phyloP scores from a whole-genome alignment of 768 basidiomycete species.

The Russula sp. region DNA sequence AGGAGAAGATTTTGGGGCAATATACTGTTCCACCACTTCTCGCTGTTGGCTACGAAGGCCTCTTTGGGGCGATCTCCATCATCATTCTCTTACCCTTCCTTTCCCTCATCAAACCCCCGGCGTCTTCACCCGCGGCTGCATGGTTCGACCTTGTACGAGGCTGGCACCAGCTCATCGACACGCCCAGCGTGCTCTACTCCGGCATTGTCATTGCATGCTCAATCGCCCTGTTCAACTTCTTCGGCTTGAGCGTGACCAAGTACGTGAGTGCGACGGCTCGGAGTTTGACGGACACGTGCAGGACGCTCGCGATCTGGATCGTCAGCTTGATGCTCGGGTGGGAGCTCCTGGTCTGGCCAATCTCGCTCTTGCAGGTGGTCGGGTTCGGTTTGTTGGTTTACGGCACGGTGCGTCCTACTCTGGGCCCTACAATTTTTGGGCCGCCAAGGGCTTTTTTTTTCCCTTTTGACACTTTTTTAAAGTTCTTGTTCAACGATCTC shows the following conservation, averaged over 20 bases:
- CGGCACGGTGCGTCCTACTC: conserved; percentile 60
- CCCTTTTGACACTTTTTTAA: conserved; percentile 18
- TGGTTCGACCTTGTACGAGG: conserved; percentile 87
- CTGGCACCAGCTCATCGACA: conserved; percentile 81
- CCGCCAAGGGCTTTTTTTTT: background rate
- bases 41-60: conserved; percentile 91
- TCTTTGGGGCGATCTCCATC: conserved; percentile 83
- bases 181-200: conserved; percentile 48
- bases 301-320: conserved; percentile 95
- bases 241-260: conserved; percentile 86
- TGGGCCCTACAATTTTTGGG: background rate
- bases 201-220: conserved; percentile 44
- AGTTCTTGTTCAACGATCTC: conserved; percentile 91
- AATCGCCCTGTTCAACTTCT: conserved; percentile 58
- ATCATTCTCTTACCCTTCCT: conserved; percentile 75
- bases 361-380: conserved; percentile 72
- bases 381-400: conserved; percentile 90
- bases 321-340: conserved; percentile 85
- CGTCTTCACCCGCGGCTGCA: conserved; percentile 50
- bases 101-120: conserved; percentile 58
- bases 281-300: conserved; percentile 88
- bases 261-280: conserved; percentile 91
- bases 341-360: conserved; percentile 80
- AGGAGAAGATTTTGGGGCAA: conserved; percentile 91
- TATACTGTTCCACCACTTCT: conserved; percentile 85